phyloP scores from a whole-genome alignment of 2,329 filamentous ascomycete genomes.

The Microthyrium microscopicum region DNA sequence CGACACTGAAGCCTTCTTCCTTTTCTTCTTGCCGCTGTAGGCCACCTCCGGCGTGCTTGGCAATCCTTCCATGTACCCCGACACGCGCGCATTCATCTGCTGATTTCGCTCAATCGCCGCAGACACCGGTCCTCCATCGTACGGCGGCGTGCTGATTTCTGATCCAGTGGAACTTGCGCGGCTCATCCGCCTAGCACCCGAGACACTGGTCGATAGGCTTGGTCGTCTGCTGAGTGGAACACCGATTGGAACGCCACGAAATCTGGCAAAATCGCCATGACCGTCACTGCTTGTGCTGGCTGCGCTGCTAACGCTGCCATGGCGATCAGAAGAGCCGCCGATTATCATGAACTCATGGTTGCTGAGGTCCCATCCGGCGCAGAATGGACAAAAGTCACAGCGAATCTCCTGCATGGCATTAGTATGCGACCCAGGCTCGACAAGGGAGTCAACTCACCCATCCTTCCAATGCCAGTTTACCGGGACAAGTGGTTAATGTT shows the following conservation, averaged over 20 bases:
- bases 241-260: slow-evolving; percentile 1
- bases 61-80: slow-evolving; percentile 3
- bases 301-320: neutral
- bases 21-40: neutral
- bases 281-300: neutral
- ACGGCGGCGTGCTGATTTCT: neutral
- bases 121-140: slow-evolving; percentile 3
- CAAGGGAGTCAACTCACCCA: too few relatives aligned
- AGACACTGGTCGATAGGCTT: slow-evolving; percentile 11
- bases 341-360: slow-evolving; percentile 30
- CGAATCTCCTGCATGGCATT: too few relatives aligned
- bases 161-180: slow-evolving; percentile 14
- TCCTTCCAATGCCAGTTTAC: slow-evolving; percentile 28
- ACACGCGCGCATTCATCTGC: slow-evolving; percentile 6
- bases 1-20: neutral
- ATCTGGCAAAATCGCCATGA: slow-evolving; percentile 19
- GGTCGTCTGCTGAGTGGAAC: slow-evolving; percentile 1
- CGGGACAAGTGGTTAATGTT: slow-evolving; percentile 30
- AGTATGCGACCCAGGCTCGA: too few relatives aligned
- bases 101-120: slow-evolving; percentile 4
- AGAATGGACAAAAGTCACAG: slow-evolving; percentile 31
- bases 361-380: slow-evolving; percentile 21
- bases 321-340: slow-evolving; percentile 20
- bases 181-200: slow-evolving; percentile 21
- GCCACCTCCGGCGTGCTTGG: slow-evolving; percentile 1